Percentiles rank a stretch among this genome's conserved stretches.
phyloP scores from a whole-genome alignment of 2,329 filamentous ascomycete species.

The Periconia macrospinosa region DNA sequence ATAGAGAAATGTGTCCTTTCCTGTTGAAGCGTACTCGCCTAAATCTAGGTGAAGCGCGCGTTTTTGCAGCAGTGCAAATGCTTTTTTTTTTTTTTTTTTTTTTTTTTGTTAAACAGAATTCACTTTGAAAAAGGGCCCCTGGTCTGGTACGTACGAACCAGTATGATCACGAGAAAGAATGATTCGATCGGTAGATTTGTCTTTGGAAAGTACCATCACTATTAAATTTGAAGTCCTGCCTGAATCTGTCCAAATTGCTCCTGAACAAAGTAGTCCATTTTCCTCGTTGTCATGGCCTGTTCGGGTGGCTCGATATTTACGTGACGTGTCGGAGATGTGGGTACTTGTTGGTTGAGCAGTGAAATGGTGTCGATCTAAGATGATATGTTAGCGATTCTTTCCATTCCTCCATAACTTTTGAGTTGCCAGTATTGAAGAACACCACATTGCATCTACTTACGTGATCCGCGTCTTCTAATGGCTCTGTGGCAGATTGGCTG shows the following conservation, averaged over 20 bases:
- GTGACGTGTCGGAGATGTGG: neutral
- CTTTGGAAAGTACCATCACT: too few species aligned
- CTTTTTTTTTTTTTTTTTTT: too few species aligned
- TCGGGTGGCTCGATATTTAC: neutral
- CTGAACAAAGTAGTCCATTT: constrained; percentile 3
- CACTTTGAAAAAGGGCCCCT: too few species aligned
- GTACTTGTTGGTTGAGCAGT: neutral
- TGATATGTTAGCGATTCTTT: neutral
- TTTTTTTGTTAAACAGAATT: too few species aligned
- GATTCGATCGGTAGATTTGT: neutral
- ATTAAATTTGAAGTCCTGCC: neutral
- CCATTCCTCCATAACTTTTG: neutral
- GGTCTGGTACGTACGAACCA: too few species aligned
- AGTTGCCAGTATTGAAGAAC: neutral
- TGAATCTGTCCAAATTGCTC: constrained; percentile 4
- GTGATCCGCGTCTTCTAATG: constrained; percentile 1
- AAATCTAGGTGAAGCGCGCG: too few species aligned
- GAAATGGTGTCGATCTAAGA: neutral
- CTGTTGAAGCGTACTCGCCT: too few species aligned
- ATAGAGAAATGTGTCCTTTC: too few species aligned
- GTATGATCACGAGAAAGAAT: neutral
- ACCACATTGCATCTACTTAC: neutral
- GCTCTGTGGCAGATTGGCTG: constrained; percentile 1
- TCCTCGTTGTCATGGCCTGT: neutral
- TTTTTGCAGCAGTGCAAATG: too few species aligned